Percentiles rank a stretch among this genome's conserved stretches.
Conservation (phyloP, 1,284 basidiomycete species). For the Cutaneotrichosporon sp. region DNA sequence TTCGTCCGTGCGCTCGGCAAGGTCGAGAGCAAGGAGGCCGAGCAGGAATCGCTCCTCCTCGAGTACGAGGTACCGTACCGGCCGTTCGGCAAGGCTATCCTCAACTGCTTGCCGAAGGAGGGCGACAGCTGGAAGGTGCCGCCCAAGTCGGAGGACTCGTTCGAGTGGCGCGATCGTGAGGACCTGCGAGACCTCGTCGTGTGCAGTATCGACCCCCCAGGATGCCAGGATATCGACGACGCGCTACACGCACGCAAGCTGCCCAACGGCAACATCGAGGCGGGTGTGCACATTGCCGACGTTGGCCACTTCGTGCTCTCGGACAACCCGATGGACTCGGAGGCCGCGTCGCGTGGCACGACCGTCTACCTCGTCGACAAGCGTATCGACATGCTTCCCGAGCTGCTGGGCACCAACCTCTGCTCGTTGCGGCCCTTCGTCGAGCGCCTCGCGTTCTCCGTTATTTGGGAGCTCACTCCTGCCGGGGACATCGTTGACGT, state of each 20-base stretch:
- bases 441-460: constrained; percentile 92
- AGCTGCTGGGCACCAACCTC: constrained; percentile 90
- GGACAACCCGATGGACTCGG: constrained; percentile 94
- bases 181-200: constrained; percentile 84
- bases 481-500: constrained; percentile 87
- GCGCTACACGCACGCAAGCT: constrained; percentile 89
- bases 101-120: constrained; percentile 85
- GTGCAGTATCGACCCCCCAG: constrained; percentile 96
- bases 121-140: constrained; percentile 94
- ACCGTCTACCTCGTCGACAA: constrained; percentile 99
- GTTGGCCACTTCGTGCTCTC: constrained; percentile 94
- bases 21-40: constrained; percentile 91
- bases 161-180: constrained; percentile 79
- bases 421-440: constrained; percentile 92
- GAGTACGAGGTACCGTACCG: constrained; percentile 97
- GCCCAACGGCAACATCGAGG: constrained; percentile 93
- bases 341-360: constrained; percentile 92
- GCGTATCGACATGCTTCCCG: constrained; percentile 97
- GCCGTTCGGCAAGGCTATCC: constrained; percentile 90
- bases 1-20: constrained; percentile 90
- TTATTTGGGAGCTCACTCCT: constrained; percentile 88
- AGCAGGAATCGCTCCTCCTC: constrained; percentile 88
- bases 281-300: constrained; percentile 98
- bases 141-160: constrained; percentile 61
- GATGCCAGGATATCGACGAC: constrained; percentile 99